These are phyloP conservation scores for Luvunga scandens DNA, from an alignment of 345 rosid species.

Conservation along the genomic window DNA sequence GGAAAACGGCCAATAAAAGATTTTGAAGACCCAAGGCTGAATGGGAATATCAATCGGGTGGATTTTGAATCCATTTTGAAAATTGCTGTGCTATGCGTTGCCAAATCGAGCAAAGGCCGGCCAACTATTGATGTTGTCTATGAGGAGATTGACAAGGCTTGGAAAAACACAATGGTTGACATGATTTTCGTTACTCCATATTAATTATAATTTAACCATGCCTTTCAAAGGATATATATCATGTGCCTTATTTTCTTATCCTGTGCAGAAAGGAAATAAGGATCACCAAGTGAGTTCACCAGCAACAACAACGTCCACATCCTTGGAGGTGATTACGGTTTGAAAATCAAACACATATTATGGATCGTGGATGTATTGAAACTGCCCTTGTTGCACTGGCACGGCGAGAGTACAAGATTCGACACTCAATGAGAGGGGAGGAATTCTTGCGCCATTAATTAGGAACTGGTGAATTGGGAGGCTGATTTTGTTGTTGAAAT, in stretches of 20 bases:
- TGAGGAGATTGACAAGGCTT: conserved; percentile 48
- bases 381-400: background rate
- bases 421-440: background rate
- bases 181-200: conserved; percentile 22
- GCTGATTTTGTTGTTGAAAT: background rate
- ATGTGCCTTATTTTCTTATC: background rate
- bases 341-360: background rate
- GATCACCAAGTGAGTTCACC: conserved; percentile 18
- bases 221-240: background rate
- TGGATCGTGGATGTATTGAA: background rate
- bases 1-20: conserved; percentile 44
- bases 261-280: conserved; percentile 17
- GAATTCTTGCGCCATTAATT: background rate
- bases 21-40: conserved; percentile 48
- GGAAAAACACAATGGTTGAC: conserved; percentile 34
- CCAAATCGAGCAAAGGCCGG: conserved; percentile 52
- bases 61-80: conserved; percentile 50
- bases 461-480: background rate
- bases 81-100: conserved; percentile 48
- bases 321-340: conserved; percentile 29
- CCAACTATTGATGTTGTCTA: conserved; percentile 45
- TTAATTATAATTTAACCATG: background rate
- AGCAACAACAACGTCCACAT: conserved; percentile 19
- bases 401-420: background rate
- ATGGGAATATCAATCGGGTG: conserved; percentile 29